Conservation (phyloP, 2,329 filamentous ascomycete genomes). For the Ophiocordyceps unilateralis region DNA sequence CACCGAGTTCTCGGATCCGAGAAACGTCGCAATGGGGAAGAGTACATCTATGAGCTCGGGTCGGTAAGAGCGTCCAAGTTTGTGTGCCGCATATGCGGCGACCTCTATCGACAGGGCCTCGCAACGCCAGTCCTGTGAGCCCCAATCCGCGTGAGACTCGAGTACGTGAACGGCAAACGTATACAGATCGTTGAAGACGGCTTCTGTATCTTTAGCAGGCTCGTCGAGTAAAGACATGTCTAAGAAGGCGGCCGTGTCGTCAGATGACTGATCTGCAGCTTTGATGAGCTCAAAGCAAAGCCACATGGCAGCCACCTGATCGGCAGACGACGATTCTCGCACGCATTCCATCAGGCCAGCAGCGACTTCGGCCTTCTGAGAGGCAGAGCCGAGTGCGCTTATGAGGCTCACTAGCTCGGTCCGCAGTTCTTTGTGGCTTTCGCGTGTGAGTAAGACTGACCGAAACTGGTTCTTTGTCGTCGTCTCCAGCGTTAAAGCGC, state of each 20-base stretch:
- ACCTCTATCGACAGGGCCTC: conserved; percentile 69
- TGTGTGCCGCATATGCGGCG: conserved; percentile 56
- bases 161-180: conserved; percentile 48
- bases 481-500: conserved; percentile 3
- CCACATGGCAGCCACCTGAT: conserved; percentile 61
- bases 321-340: conserved; percentile 36
- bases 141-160: conserved; percentile 31
- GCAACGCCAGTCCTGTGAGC: conserved; percentile 48
- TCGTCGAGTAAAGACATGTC: conserved; percentile 26
- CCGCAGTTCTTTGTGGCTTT: conserved; percentile 48
- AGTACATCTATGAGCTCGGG: conserved; percentile 79
- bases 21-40: conserved; percentile 77
- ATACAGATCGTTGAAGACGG: conserved; percentile 47
- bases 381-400: conserved; percentile 33
- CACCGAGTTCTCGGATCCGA: conserved; percentile 51
- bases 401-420: conserved; percentile 41
- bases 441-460: conserved; percentile 43
- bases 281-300: conserved; percentile 57
- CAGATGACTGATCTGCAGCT: conserved; percentile 29
- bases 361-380: conserved; percentile 43
- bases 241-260: conserved; percentile 49
- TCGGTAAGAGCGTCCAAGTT: conserved; percentile 51
- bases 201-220: conserved; percentile 23
- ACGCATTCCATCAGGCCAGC: conserved; percentile 47
- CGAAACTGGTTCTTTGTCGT: conserved; percentile 25